phyloP scores from a whole-genome alignment of 768 basidiomycete genomes.

The Suillus variegatus region DNA sequence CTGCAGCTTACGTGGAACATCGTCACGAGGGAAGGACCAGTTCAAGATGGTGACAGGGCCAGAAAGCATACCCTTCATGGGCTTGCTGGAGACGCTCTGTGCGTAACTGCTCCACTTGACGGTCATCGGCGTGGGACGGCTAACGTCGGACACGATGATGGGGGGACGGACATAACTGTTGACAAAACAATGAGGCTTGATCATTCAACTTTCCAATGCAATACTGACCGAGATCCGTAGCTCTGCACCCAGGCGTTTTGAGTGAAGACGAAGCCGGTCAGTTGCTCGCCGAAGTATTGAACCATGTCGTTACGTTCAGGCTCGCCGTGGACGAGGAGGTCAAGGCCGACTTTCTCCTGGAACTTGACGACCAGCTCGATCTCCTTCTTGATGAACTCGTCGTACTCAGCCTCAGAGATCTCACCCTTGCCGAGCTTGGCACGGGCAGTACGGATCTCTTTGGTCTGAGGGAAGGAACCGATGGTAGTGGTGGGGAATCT shows the following conservation, averaged over 20 bases:
- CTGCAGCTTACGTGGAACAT: constrained; percentile 94
- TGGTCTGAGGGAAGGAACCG: constrained; percentile 99
- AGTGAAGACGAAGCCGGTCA: constrained; percentile 96
- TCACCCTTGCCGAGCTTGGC: constrained; percentile 93
- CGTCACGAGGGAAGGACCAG: constrained; percentile 99
- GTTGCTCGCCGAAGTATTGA: constrained; percentile 98
- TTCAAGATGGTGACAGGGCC: constrained; percentile 99
- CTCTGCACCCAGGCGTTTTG: constrained; percentile 99
- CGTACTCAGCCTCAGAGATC: constrained; percentile 84
- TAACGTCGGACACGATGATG: constrained; percentile 97
- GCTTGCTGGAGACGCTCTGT: constrained; percentile 88
- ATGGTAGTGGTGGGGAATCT: constrained; percentile 99
- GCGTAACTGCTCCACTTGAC: constrained; percentile 97
- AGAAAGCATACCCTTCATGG: constrained; percentile 99
- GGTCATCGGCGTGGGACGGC: constrained; percentile 90
- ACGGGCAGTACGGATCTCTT: constrained; percentile 97
- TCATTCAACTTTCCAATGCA: constrained; percentile 1
- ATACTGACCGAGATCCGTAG: constrained; percentile 90
- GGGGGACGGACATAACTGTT: constrained; percentile 93
- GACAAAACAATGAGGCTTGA: constrained; percentile 13
- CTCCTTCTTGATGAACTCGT: constrained; percentile 98
- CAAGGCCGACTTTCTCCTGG: constrained; percentile 96
- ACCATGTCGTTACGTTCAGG: constrained; percentile 99
- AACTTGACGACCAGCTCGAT: constrained; percentile 90
- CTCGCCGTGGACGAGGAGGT: constrained; percentile 98